Evolutionary conservation across 345 rosid species (phyloP), one percentile per base, ranked within the genome.

Genomic region (Gossypium ekmanianum): DNA sequence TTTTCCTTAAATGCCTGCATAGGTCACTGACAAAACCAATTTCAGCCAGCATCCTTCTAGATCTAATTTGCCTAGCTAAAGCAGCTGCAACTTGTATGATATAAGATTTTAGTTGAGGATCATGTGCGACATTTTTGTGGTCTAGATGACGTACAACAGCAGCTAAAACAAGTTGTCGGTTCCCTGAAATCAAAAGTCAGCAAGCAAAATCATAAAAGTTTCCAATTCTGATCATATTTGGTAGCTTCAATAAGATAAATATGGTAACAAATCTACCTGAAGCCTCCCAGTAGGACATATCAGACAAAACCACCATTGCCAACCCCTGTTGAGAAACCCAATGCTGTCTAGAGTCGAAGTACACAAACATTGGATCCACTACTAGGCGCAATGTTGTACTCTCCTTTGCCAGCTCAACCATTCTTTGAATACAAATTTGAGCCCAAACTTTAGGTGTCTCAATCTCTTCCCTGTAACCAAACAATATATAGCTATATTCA

Each of bases 381-480:
- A 95, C 85, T 68, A 68, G 78, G 73, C 99, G 92, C 84, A 91
- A 82, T 50, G 97, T 90, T 74, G 92, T 84, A 63, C 90, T 89
- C 85, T 95, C 99, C 83, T 90, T 88, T 74, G 94, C 97, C 71
- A 95, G 78, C 76, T 95, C 98, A 81, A 87, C 92, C 93, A 95
- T 80, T 83, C 90, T 87, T 81, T 95, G 99, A 58, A 95, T 79
- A 79, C 99, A 93, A 73, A 95, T 90, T 81, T 83, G 97, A 69
- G 98, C 93, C 99, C 98, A 95, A 67, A 90, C 86, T 79, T 87
- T 91, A 14, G 98, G 97, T 62, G 86, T 85, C 83, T 91, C 97
- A n/a, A 77, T 74, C 88, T 93, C 98, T 84, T 95, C 98, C 73
- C 99, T 95, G 64, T 16, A 55, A 75, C n/a, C 16, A 12, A 11